Percentiles rank a stretch among this genome's conserved stretches.
phyloP scores from a whole-genome alignment of 441 rosid genomes.

The Breynia disticha region DNA sequence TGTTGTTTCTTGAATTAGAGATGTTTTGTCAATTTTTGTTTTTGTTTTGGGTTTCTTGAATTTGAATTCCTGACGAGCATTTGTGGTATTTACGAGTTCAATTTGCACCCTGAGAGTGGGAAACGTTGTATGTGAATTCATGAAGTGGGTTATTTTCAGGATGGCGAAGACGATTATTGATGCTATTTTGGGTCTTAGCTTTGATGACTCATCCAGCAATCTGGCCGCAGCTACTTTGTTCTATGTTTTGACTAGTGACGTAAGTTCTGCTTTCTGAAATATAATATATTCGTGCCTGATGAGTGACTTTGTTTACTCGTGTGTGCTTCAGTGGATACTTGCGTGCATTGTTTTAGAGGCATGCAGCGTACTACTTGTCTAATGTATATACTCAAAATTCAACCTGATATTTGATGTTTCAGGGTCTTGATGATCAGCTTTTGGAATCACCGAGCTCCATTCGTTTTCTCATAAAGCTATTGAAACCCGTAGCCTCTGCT shows the following conservation, averaged over 20 bases:
- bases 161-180: slow-evolving; percentile 62
- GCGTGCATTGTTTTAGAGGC: too few species aligned
- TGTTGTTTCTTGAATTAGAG: too few species aligned
- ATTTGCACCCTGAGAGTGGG: too few species aligned
- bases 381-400: too few species aligned
- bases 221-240: slow-evolving; percentile 83
- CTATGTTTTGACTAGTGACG: slow-evolving; percentile 69
- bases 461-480: slow-evolving; percentile 63
- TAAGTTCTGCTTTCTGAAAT: slow-evolving; percentile 26
- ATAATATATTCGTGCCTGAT: not conserved
- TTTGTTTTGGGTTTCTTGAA: slow-evolving; percentile 6
- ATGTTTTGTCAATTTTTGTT: too few species aligned
- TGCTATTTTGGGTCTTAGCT: slow-evolving; percentile 71
- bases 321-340: too few species aligned
- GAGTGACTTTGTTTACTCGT: too few species aligned
- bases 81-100: not conserved
- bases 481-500: slow-evolving; percentile 62
- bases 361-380: too few species aligned
- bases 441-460: slow-evolving; percentile 71
- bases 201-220: slow-evolving; percentile 79
- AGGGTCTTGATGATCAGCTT: slow-evolving; percentile 86
- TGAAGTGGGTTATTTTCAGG: slow-evolving; percentile 31
- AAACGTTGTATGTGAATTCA: not conserved
- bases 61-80: slow-evolving; percentile 11
- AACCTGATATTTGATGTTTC: slow-evolving; percentile 13